These are phyloP conservation scores for Ceratocystis cubensis DNA, from an alignment of 2,329 filamentous ascomycete species.

Conservation along the genomic window DNA sequence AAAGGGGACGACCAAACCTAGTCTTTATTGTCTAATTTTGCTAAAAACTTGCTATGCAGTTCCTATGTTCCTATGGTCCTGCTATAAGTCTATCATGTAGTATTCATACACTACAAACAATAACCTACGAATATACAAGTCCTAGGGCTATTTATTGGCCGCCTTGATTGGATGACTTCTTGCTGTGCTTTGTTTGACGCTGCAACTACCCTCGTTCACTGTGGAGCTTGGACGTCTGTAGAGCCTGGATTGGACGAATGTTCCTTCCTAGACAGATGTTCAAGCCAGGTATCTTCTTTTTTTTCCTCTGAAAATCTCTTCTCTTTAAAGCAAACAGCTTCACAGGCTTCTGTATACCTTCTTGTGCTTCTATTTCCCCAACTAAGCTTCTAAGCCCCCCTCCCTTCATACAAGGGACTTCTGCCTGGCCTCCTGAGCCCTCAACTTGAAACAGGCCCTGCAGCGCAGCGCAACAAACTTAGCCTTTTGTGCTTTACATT, in stretches of 20 bases:
- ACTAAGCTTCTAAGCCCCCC: not conserved
- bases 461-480: not conserved
- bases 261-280: not conserved
- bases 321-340: not conserved
- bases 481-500: not conserved
- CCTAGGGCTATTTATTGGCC: not conserved
- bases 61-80: no score
- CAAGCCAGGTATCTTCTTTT: not conserved
- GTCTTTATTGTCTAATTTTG: no score
- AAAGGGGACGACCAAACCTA: no score
- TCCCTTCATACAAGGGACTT: not conserved
- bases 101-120: no score
- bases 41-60: no score
- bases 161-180: not conserved
- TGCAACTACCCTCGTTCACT: not conserved
- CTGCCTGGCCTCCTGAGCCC: not conserved
- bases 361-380: not conserved
- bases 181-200: not conserved
- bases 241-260: not conserved
- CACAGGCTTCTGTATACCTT: not conserved
- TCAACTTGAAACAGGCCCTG: not conserved
- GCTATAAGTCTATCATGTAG: no score
- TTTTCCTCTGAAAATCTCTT: not conserved
- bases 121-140: not conserved
- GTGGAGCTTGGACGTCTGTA: not conserved